Base-by-base conservation (phyloP, 116 monocot species). In the Iris pallida region DNA sequence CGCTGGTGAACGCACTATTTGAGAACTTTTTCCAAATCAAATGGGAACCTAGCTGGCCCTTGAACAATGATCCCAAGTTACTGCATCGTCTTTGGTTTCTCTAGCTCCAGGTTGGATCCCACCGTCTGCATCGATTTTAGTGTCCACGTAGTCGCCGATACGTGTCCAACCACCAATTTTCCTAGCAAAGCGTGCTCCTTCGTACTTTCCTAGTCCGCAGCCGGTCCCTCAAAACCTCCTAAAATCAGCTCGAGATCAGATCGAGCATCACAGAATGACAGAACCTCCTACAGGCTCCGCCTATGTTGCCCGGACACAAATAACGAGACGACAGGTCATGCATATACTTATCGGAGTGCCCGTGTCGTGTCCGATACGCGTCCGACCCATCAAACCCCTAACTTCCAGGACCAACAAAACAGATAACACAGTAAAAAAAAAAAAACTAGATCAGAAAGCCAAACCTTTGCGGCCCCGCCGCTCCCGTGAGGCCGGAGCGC, bases 401-500 rank as follows among this genome's bases (percentile, higher is more conserved):
- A 7, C 13, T 13, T 51, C 49, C 49, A 51, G 11, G 1, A 13
- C 49, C 13, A n/a, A 53, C 19, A 65, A n/a, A 7, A 55, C 4
- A 30, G 43, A 40, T 11, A 55, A 68, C 30, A 6, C 14, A 5
- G 15, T 8, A 15, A 6, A 16, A 7, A 2, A 52, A 53, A 6
- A 40, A 41, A 48, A 53, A 16, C 67, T 20, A 45, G 55, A 48
- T 64, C 4, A 5, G 6, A 15, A 8, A 47, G 49, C 7, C 47
- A 11, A 68, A 55, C 55, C 68, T 54, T 54, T 53, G 68, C 45
- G n/a, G 68, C 56, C 43, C 68, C 66, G 30, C 1, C 4, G 13
- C 49, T 13, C 54, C 55, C 68, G 55, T 68, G 68, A 43, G 68
- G 8, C 8, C 68, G 68, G n/a, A 68, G 44, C 40, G 45, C 16